These are phyloP conservation scores for Francoa sonchifolia DNA, from an alignment of 441 rosid species.

Conservation along the genomic window DNA sequence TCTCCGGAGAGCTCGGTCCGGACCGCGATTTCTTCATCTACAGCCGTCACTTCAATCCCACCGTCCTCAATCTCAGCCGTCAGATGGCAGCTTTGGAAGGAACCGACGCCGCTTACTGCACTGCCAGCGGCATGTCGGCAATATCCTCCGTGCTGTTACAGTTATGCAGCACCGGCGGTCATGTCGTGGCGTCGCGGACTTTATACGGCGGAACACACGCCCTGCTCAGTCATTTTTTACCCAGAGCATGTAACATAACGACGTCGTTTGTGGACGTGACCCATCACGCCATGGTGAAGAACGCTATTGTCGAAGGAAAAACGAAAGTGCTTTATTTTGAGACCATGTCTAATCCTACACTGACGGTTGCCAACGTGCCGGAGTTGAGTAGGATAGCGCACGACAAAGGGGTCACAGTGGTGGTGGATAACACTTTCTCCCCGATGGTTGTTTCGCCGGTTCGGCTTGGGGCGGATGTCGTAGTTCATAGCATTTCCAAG, in stretches of 20 bases:
- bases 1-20: slow-evolving; percentile 83
- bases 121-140: slow-evolving; percentile 96
- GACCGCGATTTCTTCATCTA: slow-evolving; percentile 82
- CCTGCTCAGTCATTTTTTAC: slow-evolving; percentile 62
- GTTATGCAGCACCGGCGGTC: slow-evolving; percentile 88
- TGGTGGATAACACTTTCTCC: slow-evolving; percentile 82
- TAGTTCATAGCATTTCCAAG: slow-evolving; percentile 81
- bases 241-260: slow-evolving; percentile 66
- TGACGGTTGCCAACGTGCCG: slow-evolving; percentile 62
- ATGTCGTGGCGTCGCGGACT: slow-evolving; percentile 64
- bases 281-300: slow-evolving; percentile 39
- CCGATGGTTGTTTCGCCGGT: slow-evolving; percentile 90
- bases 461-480: slow-evolving; percentile 81
- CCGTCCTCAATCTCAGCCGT: slow-evolving; percentile 79
- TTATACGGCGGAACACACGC: slow-evolving; percentile 95
- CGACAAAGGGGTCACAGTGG: slow-evolving; percentile 59
- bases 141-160: slow-evolving; percentile 78
- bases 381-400: slow-evolving; percentile 68
- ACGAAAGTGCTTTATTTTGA: slow-evolving; percentile 78
- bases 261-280: slow-evolving; percentile 65
- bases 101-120: slow-evolving; percentile 92
- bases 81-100: slow-evolving; percentile 98
- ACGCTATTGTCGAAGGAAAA: slow-evolving; percentile 47
- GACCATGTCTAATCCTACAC: slow-evolving; percentile 72
- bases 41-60: slow-evolving; percentile 89